Conservation (phyloP, 805 yeast genomes). For the Wickerhamomyces alni region DNA sequence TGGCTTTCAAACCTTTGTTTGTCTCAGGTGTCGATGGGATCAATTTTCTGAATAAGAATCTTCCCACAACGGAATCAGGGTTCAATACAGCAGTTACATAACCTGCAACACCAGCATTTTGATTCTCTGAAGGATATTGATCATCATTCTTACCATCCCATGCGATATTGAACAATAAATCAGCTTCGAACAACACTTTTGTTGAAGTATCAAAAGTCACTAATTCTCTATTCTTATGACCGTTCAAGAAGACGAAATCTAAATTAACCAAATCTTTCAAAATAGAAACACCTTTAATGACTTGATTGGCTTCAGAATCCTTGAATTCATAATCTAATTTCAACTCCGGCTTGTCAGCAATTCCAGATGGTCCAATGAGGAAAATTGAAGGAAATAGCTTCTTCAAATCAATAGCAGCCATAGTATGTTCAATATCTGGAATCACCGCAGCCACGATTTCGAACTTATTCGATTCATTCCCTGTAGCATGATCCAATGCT, state of each 20-base stretch:
- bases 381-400: slow-evolving; percentile 42
- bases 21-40: slow-evolving; percentile 11
- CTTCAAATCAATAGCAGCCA: slow-evolving; percentile 53
- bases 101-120: slow-evolving; percentile 38
- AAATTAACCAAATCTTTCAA: slow-evolving; percentile 38
- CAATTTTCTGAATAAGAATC: slow-evolving; percentile 23
- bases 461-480: slow-evolving; percentile 26
- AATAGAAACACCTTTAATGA: slow-evolving; percentile 28
- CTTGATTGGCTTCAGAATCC: slow-evolving; percentile 29
- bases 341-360: slow-evolving; percentile 28
- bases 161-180: slow-evolving; percentile 54
- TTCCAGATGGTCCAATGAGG: slow-evolving; percentile 45
- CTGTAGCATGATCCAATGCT: slow-evolving; percentile 31
- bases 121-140: slow-evolving; percentile 33
- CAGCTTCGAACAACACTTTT: slow-evolving; percentile 51
- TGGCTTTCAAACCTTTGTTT: slow-evolving; percentile 10
- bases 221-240: slow-evolving; percentile 54
- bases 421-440: slow-evolving; percentile 61
- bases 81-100: slow-evolving; percentile 35
- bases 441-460: slow-evolving; percentile 46
- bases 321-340: slow-evolving; percentile 35
- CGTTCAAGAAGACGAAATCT: slow-evolving; percentile 51
- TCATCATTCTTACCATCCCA: slow-evolving; percentile 46
- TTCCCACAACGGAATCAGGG: slow-evolving; percentile 34
- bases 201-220: slow-evolving; percentile 41